Conservation (phyloP, 306 rosid genomes). For the Medicago arabica region DNA sequence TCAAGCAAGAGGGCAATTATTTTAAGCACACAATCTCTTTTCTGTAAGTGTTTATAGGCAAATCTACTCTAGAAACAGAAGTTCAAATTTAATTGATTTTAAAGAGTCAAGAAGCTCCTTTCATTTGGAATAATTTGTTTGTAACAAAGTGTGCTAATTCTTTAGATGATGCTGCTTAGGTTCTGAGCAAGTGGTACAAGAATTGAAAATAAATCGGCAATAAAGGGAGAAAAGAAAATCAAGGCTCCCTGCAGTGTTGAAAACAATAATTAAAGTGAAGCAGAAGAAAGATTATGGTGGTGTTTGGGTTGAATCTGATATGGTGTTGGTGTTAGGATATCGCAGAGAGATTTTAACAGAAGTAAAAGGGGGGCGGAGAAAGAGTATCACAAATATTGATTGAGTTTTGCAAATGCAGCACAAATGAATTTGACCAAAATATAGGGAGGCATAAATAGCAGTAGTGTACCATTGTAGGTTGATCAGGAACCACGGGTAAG, state of each 20-base stretch:
- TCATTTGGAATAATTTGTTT: slow-evolving; percentile 23
- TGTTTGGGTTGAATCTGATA: not conserved
- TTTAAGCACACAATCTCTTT: not conserved
- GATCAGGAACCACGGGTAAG: not conserved
- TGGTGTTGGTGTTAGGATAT: not conserved
- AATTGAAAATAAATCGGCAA: not conserved
- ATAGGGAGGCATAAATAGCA: not conserved
- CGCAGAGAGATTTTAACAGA: not conserved
- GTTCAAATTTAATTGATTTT: slow-evolving; percentile 32
- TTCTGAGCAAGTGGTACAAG: not conserved
- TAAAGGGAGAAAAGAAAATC: not conserved
- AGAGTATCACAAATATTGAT: not conserved
- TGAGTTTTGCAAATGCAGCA: not conserved
- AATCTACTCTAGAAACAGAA: slow-evolving; percentile 28
- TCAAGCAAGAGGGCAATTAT: slow-evolving; percentile 7
- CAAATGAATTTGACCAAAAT: not conserved
- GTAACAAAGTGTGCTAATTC: not conserved
- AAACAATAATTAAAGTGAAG: not conserved
- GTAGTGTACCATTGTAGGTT: not conserved
- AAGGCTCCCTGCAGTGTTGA: not conserved
- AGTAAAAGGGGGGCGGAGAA: not conserved
- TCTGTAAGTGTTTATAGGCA: not conserved
- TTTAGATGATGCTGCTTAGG: not conserved
- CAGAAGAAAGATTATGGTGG: not conserved
- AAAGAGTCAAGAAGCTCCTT: slow-evolving; percentile 20